Evolutionary conservation across 177 flowering plant genomes (phyloP), one percentile per base, ranked within the genome.

Genomic region (Vitis hybrid): DNA sequence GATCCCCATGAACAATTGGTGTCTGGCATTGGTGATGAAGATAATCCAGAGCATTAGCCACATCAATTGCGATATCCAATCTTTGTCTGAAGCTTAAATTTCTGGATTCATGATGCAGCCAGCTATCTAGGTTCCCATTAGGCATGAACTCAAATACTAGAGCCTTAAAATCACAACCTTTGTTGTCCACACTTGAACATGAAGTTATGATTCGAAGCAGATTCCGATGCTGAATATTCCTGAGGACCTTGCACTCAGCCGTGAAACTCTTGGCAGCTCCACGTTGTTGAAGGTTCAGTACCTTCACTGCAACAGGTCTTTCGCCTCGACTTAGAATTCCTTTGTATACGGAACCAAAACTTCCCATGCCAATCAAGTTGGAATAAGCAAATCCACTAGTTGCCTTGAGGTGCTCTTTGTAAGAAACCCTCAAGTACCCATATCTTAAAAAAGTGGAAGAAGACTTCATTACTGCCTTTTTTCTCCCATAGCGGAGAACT

Each of bases 31-130:
- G 66, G 16, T 75, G 54, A 59, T 71, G 75, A n/a, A 71, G 64
- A 51, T 75, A 75, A 27, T 71, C 68, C 52, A 75, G 2, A 27
- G 67, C 78, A 2, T 62, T 54, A 24, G 75, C 75, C 16, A 75
- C 78, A 66, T 75, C 78, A 14, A 70, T 70, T 8, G 71, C 62
- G 5, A 71, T 62, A 58, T 62, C 54, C 6, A 75, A 27, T 61
- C 83, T 72, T 52, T 69, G 72, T 9, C 1, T 5, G 57, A 80
- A 24, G 35, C 35, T 72, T 18, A 80, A 12, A 6, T 30, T 60
- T 6, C 11, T 21, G 12, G 16, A 13, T 14, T 5, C 35, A 15
- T 11, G 64, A 30, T 60, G 64, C 40, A 27, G 40, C 64, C 64
- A 60, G 12, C 19, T 27, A 11, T 60, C 64, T 12, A 60, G 64